These are phyloP conservation scores for Roridomyces roridus DNA, from an alignment of 768 basidiomycete species.

Conservation along the genomic window DNA sequence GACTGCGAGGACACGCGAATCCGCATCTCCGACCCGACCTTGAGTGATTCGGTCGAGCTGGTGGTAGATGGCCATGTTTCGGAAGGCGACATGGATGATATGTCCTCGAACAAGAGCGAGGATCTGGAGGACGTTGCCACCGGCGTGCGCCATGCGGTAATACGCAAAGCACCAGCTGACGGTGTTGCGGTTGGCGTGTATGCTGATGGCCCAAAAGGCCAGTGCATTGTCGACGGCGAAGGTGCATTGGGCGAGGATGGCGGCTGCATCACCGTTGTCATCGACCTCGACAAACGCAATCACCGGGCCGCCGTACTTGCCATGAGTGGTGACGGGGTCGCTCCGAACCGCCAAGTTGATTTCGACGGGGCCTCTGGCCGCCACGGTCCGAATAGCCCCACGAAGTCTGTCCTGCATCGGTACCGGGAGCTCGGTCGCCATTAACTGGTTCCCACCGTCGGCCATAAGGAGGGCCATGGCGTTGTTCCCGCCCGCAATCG, in stretches of 20 bases:
- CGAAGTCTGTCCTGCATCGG: background rate
- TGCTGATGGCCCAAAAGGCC: background rate
- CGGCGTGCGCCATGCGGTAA: background rate
- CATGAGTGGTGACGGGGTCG: background rate
- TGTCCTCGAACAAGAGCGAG: background rate
- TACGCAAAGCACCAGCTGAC: background rate
- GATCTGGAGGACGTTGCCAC: background rate
- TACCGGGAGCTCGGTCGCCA: background rate
- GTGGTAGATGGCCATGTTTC: background rate
- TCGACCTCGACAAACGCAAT: background rate
- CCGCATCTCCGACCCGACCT: background rate
- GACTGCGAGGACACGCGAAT: background rate
- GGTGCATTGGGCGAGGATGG: background rate
- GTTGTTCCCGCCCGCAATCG: background rate
- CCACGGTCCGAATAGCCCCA: background rate
- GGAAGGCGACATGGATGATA: background rate
- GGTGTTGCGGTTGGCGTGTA: background rate
- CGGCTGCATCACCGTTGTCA: background rate
- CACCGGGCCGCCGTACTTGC: background rate
- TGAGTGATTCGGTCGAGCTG: background rate
- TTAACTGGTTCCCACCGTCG: background rate
- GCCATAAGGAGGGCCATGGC: background rate
- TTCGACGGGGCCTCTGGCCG: background rate
- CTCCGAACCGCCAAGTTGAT: background rate
- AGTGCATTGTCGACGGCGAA: background rate